phyloP scores from a whole-genome alignment of 306 rosid genomes.

The Vigna unguiculata region DNA sequence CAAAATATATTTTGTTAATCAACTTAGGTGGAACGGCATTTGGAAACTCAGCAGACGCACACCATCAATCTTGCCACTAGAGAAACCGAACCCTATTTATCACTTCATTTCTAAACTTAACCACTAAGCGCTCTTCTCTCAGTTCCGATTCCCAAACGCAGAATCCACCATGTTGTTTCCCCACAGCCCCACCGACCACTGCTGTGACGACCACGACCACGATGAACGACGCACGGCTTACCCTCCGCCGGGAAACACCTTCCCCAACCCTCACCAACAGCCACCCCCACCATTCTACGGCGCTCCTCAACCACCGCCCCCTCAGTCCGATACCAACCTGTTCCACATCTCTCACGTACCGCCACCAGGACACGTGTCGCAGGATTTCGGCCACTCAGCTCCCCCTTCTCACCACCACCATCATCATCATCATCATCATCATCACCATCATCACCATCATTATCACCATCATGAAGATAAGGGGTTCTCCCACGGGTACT shows the following conservation, averaged over 20 bases:
- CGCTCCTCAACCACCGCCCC: constrained; percentile 10
- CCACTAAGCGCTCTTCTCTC: too few species aligned
- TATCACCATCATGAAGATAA: background rate
- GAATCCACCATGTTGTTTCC: constrained; percentile 55
- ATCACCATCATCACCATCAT: too few species aligned
- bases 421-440: too few species aligned
- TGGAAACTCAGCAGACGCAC: too few species aligned
- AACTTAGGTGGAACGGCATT: too few species aligned
- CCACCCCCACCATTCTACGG: constrained; percentile 29
- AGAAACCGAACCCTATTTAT: too few species aligned
- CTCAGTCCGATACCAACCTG: constrained; percentile 41
- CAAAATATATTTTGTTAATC: too few species aligned
- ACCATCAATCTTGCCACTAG: too few species aligned
- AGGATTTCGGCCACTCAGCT: constrained; percentile 25
- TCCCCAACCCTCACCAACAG: background rate
- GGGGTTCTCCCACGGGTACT: background rate
- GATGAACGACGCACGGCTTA: background rate
- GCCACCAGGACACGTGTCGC: background rate
- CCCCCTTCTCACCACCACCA: constrained; percentile 23
- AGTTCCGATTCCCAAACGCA: background rate
- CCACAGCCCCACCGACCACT: background rate
- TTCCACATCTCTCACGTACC: constrained; percentile 44
- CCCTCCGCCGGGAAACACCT: constrained; percentile 41
- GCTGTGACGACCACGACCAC: constrained; percentile 31
- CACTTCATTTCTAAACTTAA: too few species aligned